Base-by-base conservation (phyloP, 768 basidiomycete species). In the Rhodotorula kratochvilovae region DNA sequence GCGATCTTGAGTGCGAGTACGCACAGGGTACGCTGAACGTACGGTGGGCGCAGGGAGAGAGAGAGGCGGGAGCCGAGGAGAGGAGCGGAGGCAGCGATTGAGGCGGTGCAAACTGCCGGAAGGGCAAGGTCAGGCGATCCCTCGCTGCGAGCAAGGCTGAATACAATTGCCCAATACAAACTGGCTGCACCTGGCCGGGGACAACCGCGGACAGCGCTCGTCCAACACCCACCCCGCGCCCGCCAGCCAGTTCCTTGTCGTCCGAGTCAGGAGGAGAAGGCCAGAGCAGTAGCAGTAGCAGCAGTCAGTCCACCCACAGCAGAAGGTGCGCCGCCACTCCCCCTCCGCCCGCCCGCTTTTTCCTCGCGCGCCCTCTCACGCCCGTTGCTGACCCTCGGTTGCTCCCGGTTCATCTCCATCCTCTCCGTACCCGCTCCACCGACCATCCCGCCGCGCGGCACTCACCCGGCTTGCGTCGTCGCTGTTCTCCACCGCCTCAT, bases 221-320 rank as follows among this genome's bases (percentile, higher is more conserved):
- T n/a, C n/a, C 39, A 39, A 39, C 13, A 6, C 39, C 13, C 39
- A 39, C 13, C 39, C 39, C n/a, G n/a, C n/a, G n/a, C n/a, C n/a
- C 8, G 8, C 39, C 39, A 39, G 39, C 39, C 39, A 39, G 39
- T 33, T 5, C 19, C 54, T 46, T 39, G 63, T 56, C 63, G 53
- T 54, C 54, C 54, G 63, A 50, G 55, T 27, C 39, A 55, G 53
- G 63, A 43, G 63, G 51, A 64, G 36, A 42, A 62, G 61, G 63
- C 45, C 21, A 45, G 27, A 39, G 57, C 27, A 39, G 54, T 25
- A 21, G 51, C 35, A 53, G 62, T 51, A 63, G 62, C 39, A 23
- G 54, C 54, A 39, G 27, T 19, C 29, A 51, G 36, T 31, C 36
- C 60, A n/a, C 21, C 45, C 53, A 39, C 33, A 67, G 66, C 31